phyloP scores from a whole-genome alignment of 78 protist genomes.

The Monocercomonoides exilis region DNA sequence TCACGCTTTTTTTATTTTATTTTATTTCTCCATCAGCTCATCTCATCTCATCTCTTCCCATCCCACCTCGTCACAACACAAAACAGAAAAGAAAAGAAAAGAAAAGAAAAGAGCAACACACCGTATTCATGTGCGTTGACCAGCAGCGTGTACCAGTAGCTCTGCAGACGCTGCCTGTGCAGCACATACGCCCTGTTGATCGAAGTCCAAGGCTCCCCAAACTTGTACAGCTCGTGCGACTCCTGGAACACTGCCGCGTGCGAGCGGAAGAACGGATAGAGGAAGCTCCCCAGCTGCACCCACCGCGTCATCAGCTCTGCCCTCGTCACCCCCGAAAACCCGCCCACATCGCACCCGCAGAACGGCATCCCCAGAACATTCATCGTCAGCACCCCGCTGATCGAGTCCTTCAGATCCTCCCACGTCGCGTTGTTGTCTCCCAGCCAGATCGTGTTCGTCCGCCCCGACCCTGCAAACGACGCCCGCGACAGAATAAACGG shows the following conservation, averaged over 20 bases:
- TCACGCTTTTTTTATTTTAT: no score
- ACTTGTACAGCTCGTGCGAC: conserved; percentile 17
- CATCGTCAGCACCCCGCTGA: conserved; percentile 8
- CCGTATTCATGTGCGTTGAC: conserved; percentile 8
- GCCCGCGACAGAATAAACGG: no score
- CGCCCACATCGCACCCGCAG: conserved; percentile 29
- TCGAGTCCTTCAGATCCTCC: neutral
- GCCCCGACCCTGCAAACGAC: conserved; percentile 21
- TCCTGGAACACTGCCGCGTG: neutral
- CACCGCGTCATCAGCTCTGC: conserved; percentile 30
- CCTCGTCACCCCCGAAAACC: conserved; percentile 12
- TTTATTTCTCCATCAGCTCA: no score
- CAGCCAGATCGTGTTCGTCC: conserved; percentile 18
- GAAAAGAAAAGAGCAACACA: no score
- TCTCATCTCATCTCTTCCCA: no score
- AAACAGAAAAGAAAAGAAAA: no score
- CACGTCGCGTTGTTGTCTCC: conserved; percentile 27
- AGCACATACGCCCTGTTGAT: neutral
- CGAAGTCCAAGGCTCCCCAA: conserved; percentile 12
- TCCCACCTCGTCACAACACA: no score
- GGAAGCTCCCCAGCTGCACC: conserved; percentile 11
- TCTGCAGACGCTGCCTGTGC: conserved; percentile 7
- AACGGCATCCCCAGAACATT: conserved; percentile 1
- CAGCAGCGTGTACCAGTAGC: conserved; percentile 29
- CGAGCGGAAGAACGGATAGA: conserved; percentile 27